Base-by-base conservation (phyloP, 2,329 filamentous ascomycete species). In the Hypoxylon sp. region DNA sequence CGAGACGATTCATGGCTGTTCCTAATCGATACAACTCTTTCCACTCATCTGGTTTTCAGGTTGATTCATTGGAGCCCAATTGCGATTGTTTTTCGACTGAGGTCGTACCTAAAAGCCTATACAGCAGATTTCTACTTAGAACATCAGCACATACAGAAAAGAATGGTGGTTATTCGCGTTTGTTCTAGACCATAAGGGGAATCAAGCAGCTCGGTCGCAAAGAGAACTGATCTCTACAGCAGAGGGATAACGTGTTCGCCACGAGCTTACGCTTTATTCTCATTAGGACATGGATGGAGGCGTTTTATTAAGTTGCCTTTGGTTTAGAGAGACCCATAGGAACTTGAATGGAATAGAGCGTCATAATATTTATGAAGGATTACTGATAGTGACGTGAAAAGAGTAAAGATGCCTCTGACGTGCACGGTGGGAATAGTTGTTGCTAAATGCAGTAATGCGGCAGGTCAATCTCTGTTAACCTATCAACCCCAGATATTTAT, bases 1-100 rank as follows among this genome's bases (percentile, higher is more conserved):
- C 71, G 70, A 63, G 72, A 75, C 67, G 73, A 75, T 74, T 75
- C 71, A 75, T 69, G 74, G 70, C 71, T 57, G 61, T 66, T 56
- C 55, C 63, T 72, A 59, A 63, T 65, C 64, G 45, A 61, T 65
- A 57, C 62, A 51, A 59, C 57, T 68, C 53, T 64, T 49, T 66
- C 63, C 57, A 41, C 52, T 46, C 49, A 63, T 63, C 46, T 67
- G 46, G 32, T 60, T 70, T 59, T 52, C 17, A 46, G 55, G 21
- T 64, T 43, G 63, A 41, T 38, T 50, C 41, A 38, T 59, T 38
- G 32, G 58, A 38, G 23, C 36, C 46, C 34, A 28, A 51, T 55
- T 49, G 21, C 43, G 55, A n/a, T 43, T 51, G 46, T 55, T 53
- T 43, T 45, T 34, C 48, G 19, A 32, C n/a, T 2, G 36, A 62